Evolutionary conservation across 2,329 filamentous ascomycete species (phyloP).

Genomic region (Byssoonygena ceratinophila): DNA sequence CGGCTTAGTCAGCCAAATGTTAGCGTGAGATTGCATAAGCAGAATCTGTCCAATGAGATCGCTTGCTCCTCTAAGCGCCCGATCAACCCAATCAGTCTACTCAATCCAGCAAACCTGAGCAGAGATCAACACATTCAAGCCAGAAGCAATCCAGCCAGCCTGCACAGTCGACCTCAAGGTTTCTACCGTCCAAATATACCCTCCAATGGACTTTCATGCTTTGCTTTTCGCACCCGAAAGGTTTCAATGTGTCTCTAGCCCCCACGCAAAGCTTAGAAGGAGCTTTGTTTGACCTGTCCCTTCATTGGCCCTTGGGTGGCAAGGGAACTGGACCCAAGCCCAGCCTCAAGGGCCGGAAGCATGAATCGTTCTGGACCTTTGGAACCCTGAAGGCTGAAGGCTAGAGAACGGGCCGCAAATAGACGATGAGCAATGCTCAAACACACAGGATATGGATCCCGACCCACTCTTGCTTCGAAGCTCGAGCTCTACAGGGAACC

Average conservation of each 20-base stretch:
- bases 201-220: slow-evolving; percentile 4
- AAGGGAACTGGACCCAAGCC: not conserved
- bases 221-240: not conserved
- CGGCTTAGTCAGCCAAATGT: not conserved
- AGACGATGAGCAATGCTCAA: not conserved
- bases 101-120: not conserved
- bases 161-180: not conserved
- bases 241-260: slow-evolving; percentile 5
- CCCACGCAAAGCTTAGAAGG: slow-evolving; percentile 3
- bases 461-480: slow-evolving; percentile 8
- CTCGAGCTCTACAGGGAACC: not conserved
- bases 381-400: not conserved
- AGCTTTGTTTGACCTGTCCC: slow-evolving; percentile 1
- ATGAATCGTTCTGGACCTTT: slow-evolving; percentile 5
- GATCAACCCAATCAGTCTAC: not conserved
- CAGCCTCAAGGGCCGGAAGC: not conserved
- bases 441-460: not conserved
- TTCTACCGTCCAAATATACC: slow-evolving; percentile 5
- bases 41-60: not conserved
- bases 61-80: not conserved
- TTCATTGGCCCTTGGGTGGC: not conserved
- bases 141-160: not conserved
- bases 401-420: not conserved
- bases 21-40: not conserved
- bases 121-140: not conserved